A percentile compares a stretch with the other conserved stretches of the same genome.
Conservation (phyloP, 441 rosid genomes). For the Pelargonium myrrhifolium region DNA sequence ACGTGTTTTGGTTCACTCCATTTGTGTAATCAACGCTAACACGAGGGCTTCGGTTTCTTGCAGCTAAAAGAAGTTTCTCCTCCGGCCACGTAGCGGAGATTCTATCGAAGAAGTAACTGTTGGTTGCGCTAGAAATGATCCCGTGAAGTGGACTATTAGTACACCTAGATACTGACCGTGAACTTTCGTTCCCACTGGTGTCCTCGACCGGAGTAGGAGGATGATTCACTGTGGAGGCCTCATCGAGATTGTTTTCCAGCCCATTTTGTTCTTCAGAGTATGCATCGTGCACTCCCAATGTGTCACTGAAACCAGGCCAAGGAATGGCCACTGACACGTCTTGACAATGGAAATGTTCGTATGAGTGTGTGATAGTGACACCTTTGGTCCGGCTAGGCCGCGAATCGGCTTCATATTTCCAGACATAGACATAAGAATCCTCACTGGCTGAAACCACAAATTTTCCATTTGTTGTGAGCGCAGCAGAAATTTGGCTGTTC, state of each 20-base stretch:
- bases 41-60: conserved; percentile 49
- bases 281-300: conserved; percentile 38
- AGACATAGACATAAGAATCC: conserved; percentile 81
- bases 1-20: conserved; percentile 39
- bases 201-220: conserved; percentile 89
- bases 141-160: conserved; percentile 65
- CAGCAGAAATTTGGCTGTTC: conserved; percentile 87
- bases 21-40: conserved; percentile 47
- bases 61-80: conserved; percentile 54
- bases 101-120: conserved; percentile 80
- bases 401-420: conserved; percentile 86
- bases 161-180: conserved; percentile 37
- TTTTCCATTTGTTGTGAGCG: conserved; percentile 71
- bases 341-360: conserved; percentile 85
- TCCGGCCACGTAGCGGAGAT: conserved; percentile 92
- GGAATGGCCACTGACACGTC: conserved; percentile 82
- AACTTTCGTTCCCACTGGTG: conserved; percentile 30
- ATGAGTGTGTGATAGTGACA: conserved; percentile 58
- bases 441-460: conserved; percentile 86
- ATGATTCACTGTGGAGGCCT: conserved; percentile 54
- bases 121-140: conserved; percentile 74
- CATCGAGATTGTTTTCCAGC: conserved; percentile 39
- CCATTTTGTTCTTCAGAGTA: conserved; percentile 34
- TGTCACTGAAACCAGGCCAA: conserved; percentile 75
- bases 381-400: conserved; percentile 66